Conservation (phyloP, 78 protist genomes). For the Blattamonas nauphoetae region DNA sequence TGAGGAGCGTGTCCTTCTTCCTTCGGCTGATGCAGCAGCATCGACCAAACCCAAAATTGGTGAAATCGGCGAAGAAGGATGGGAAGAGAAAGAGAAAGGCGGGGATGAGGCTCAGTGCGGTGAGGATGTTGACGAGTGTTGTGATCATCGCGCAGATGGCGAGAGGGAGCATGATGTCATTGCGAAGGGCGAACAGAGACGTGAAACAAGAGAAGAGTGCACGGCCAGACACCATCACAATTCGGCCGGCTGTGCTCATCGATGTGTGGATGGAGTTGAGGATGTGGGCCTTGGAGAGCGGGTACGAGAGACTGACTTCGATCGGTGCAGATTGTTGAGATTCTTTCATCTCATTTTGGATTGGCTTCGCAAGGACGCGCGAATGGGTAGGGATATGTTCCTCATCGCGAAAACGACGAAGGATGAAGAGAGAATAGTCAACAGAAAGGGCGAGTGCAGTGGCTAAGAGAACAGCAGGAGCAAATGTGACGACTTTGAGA, state of each 20-base stretch:
- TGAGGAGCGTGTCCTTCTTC: too few relatives aligned
- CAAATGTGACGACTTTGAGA: constrained; percentile 9
- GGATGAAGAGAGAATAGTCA: constrained; percentile 57
- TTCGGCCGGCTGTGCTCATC: constrained; percentile 22
- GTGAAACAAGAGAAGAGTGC: constrained; percentile 30
- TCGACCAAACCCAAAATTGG: not conserved
- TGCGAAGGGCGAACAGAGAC: constrained; percentile 29
- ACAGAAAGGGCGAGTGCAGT: constrained; percentile 39
- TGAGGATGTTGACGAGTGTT: constrained; percentile 16
- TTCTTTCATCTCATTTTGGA: too few relatives aligned
- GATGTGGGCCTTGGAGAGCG: too few relatives aligned
- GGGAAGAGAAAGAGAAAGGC: constrained; percentile 32
- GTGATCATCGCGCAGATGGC: constrained; percentile 37
- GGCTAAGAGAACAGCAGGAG: constrained; percentile 38
- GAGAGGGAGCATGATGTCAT: constrained; percentile 18
- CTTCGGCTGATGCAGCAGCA: too few relatives aligned
- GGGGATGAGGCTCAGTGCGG: constrained; percentile 33
- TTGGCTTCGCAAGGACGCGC: too few relatives aligned
- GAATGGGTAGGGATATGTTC: not conserved
- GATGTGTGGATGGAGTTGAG: not conserved
- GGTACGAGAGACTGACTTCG: too few relatives aligned
- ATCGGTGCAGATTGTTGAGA: too few relatives aligned
- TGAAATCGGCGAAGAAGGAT: constrained; percentile 29
- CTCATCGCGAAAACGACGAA: constrained; percentile 51
- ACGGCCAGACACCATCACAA: constrained; percentile 34